Conservation (phyloP, 2,329 filamentous ascomycete genomes). For the Sporothrix pallida region DNA sequence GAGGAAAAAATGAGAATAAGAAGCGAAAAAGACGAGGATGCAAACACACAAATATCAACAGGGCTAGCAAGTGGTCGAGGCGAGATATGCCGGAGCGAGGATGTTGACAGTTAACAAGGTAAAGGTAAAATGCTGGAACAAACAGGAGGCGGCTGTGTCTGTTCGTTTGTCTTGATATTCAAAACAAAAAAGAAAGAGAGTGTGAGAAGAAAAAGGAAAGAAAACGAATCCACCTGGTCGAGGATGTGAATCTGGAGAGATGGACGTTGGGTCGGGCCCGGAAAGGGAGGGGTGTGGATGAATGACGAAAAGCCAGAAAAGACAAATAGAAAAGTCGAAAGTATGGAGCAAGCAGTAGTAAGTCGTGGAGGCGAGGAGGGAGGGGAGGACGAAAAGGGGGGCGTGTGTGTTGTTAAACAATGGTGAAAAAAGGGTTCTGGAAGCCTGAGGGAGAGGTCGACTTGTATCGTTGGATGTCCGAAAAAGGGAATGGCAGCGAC, state of each 20-base stretch:
- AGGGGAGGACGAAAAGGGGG: background rate
- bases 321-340: background rate
- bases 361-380: background rate
- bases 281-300: constrained; percentile 1
- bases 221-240: constrained; percentile 19
- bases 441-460: constrained; percentile 17
- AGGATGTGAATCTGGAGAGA: constrained; percentile 24
- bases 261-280: background rate
- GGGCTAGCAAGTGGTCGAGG: background rate
- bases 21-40: background rate
- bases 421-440: constrained; percentile 21
- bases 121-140: background rate
- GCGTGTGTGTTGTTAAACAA: constrained; percentile 19
- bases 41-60: background rate
- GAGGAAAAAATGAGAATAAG: background rate
- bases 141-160: constrained; percentile 20
- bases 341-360: background rate
- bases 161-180: constrained; percentile 22
- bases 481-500: constrained; percentile 21
- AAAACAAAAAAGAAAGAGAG: background rate
- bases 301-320: constrained; percentile 3
- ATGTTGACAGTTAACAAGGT: constrained; percentile 6
- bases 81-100: constrained; percentile 10
- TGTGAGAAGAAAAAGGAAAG: background rate
- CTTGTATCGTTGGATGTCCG: constrained; percentile 10